Evolutionary conservation across 2,329 filamentous ascomycete genomes (phyloP).

Genomic region (Alternaria postmessia): DNA sequence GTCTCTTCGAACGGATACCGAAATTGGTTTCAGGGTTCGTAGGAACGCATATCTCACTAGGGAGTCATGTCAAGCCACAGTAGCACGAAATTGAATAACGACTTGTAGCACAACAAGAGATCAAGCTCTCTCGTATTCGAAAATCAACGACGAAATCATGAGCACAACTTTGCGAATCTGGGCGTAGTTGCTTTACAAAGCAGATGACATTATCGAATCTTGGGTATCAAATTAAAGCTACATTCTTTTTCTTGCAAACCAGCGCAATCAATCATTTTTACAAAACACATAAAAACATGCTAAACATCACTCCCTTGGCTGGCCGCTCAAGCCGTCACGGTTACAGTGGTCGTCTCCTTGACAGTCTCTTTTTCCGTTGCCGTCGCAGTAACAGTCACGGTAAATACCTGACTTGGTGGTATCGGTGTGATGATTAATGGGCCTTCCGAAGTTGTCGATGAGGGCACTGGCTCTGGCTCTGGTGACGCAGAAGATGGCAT

Average conservation of each 20-base stretch:
- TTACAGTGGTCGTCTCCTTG: constrained; percentile 36
- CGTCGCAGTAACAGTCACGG: constrained; percentile 43
- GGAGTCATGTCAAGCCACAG: not conserved
- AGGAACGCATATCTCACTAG: not conserved
- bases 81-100: not conserved
- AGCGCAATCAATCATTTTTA: not conserved
- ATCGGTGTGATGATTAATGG: constrained; percentile 47
- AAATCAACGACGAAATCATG: not conserved
- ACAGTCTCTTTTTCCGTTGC: constrained; percentile 43
- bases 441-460: constrained; percentile 29
- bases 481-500: constrained; percentile 4
- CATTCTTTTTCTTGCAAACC: not conserved
- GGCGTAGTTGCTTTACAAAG: not conserved
- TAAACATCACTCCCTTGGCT: not conserved
- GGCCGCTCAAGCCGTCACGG: constrained; percentile 25
- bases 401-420: constrained; percentile 43
- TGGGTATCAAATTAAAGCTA: constrained; percentile 9
- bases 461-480: constrained; percentile 8
- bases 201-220: not conserved
- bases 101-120: not conserved
- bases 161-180: not conserved
- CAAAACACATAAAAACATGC: not conserved
- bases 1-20: not conserved
- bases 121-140: not conserved
- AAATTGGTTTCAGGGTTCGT: not conserved